Evolutionary conservation across 441 rosid species (phyloP), one percentile per base, ranked within the genome.

Genomic region (Adansonia grandidieri): DNA sequence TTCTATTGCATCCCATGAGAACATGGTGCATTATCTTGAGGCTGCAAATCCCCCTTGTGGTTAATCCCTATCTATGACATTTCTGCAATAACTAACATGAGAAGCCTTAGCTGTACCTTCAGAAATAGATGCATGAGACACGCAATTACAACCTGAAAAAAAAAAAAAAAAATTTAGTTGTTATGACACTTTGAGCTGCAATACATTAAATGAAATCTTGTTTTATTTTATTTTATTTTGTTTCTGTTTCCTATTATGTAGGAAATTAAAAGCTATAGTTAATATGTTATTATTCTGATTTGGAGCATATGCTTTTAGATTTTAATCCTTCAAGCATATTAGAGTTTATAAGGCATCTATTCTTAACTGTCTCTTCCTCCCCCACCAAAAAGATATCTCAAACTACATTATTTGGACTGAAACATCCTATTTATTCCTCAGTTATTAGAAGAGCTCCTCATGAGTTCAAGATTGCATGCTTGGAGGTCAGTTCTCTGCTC

Each of bases 401-500:
- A 50, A 20, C 48, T 50, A 78, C 45, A 53, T 57, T 24, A 2
- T 40, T 14, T 77, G 80, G 67, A 73, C 84, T 87, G 72, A 79
- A 78, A 42, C 32, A 63, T 45, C 9, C 4, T 17, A 17, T 53
- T 44, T 68, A 32, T 77, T 80, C 78, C 14, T 40, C 94, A 96
- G 99, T 96, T 64, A 93, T 96, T 72, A 91, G 98, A 86, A 89
- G 98, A 87, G 98, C 98, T 74, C 99, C 99, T 79, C 99, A 97
- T 84, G 98, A 97, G 87, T 97, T 97, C 92, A 97, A 97, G 93
- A 97, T 97, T 4, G 87, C 91, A 19, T 97, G 99, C 90, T 92
- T 97, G 78, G 98, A 93, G 99, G 99, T 96, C 77, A 77, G 96
- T 87, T 84, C 63, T 81, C 78, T 76, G 50, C 17, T 62, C 22